These are phyloP conservation scores for Beauveria brongniartii DNA, from an alignment of 2,329 filamentous ascomycete genomes.

Conservation along the genomic window DNA sequence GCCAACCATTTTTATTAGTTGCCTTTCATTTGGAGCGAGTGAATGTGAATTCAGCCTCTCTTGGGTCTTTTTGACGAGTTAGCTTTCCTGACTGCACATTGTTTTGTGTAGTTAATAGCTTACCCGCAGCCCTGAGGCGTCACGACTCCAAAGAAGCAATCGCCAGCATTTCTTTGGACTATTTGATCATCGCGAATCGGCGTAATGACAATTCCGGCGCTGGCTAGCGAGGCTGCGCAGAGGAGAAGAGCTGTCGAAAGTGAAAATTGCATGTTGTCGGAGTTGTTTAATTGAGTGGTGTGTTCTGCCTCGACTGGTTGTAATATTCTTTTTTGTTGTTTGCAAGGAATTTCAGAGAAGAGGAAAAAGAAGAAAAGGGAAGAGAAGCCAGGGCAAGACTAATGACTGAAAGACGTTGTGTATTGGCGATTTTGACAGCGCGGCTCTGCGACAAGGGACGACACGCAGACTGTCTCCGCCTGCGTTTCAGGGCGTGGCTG, in stretches of 20 bases:
- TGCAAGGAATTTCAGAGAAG: background rate
- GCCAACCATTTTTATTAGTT: background rate
- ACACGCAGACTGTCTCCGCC: constrained; percentile 9
- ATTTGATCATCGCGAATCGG: constrained; percentile 44
- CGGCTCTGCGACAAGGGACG: constrained; percentile 4
- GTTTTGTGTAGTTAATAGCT: constrained; percentile 18
- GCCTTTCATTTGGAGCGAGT: background rate
- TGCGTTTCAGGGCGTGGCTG: constrained; percentile 1
- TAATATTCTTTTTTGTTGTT: background rate
- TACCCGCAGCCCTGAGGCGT: constrained; percentile 52
- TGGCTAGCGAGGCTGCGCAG: constrained; percentile 36
- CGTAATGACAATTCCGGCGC: constrained; percentile 47
- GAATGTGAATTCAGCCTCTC: background rate
- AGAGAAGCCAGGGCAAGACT: constrained; percentile 14
- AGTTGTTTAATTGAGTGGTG: background rate
- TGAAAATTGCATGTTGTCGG: background rate
- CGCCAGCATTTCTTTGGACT: constrained; percentile 36
- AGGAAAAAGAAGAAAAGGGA: background rate
- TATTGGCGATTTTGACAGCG: background rate
- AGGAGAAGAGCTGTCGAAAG: constrained; percentile 29
- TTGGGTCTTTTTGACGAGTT: background rate
- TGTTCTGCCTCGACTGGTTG: background rate
- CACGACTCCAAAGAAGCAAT: constrained; percentile 49
- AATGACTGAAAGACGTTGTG: background rate
- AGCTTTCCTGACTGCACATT: constrained; percentile 14